Base-by-base conservation (phyloP, 352 stramenopile genomes). In the Phytophthora capsici region DNA sequence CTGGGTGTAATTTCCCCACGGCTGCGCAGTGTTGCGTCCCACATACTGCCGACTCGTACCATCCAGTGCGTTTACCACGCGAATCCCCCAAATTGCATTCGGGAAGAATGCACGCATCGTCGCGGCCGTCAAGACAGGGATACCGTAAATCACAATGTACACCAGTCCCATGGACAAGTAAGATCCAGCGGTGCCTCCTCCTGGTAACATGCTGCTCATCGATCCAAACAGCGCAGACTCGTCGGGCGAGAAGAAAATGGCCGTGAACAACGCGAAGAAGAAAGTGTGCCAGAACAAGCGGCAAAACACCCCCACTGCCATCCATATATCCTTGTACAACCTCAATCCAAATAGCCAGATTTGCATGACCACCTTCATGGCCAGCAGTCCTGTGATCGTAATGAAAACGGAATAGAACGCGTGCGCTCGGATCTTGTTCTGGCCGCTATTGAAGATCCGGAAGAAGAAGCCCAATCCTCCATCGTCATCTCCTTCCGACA, bases 11-110 rank as follows among this genome's bases (percentile, higher is more conserved):
- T 80, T 57, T 19, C 63, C 65, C 78, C 80, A 90, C 1, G 78
- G 78, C 45, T 95, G 87, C 1, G 62, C 68, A 47, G 90, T 95
- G 26, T 91, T 63, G 5, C 86, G 84, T 8, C 86, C 86, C 37
- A 95, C 88, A 63, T 91, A 95, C 55, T 93, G 86, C 12, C 68
- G 77, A 30, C 73, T 78, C 7, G 84, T 93, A 8, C 86, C 86
- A 57, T 95, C 82, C 4, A 95, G 54, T 9, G 77, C 59, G 49
- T 80, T 90, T 6, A 95, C 47, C 7, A 90, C 50, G 3, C 77
- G 72, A 50, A 90, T 82, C n/a, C 74, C 76, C 81, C 81, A 89
- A 41, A 91, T 75, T 0, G 57, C 70, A 37, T 72, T 63, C 1
- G 73, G 71, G 48, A 72, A 90, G 41, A 73, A 89, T 48, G 84